Base-by-base conservation (phyloP, 1,139 yeast species). In the Geotrichum restrictum region DNA sequence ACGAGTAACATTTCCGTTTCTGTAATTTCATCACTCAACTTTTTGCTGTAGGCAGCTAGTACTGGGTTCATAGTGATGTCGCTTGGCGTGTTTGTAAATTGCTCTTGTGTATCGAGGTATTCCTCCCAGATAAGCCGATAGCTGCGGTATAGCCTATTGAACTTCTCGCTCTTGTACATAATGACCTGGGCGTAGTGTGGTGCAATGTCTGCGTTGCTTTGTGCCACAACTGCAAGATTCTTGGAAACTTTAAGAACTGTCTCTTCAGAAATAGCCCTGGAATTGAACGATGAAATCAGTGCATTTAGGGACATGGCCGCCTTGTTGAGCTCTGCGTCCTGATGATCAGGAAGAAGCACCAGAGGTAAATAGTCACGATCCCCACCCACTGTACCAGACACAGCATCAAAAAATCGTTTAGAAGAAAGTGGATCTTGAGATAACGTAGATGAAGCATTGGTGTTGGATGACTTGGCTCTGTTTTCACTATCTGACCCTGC, bases 261-360 rank as follows among this genome's bases (percentile, higher is more conserved):
- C 5, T 57, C 58, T 19, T 58, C 60, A 5, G 64, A 55, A 13
- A 62, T 61, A 3, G 67, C 68, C 1, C 62, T 50, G 13, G 67
- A 63, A 50, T 65, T 65, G 47, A 59, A 59, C 16, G 62, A 57
- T 2, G 65, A 55, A 32, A 65, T 65, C 47, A 65, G 60, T 45
- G 60, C 68, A 51, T 65, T 65, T 34, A 65, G 54, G 4, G 64
- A 57, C 62, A 60, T 60, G 52, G 65, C 57, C 13, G 61, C 65
- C 5, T 52, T 57, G 43, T 58, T 60, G 24, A 65, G 49, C 18
- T 57, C 42, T 13, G 60, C 60, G 47, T 66, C 65, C 5, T 56
- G 50, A 16, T 58, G 61, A 45, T 66, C 66, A 5, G 68, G 68
- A 22, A 63, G 55, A 39, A 60, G 53, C 18, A 66, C 55, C 51